Evolutionary conservation across 1,139 yeast species (phyloP), one percentile per base, ranked within the genome.

Genomic region (Hansenula lynferdii): DNA sequence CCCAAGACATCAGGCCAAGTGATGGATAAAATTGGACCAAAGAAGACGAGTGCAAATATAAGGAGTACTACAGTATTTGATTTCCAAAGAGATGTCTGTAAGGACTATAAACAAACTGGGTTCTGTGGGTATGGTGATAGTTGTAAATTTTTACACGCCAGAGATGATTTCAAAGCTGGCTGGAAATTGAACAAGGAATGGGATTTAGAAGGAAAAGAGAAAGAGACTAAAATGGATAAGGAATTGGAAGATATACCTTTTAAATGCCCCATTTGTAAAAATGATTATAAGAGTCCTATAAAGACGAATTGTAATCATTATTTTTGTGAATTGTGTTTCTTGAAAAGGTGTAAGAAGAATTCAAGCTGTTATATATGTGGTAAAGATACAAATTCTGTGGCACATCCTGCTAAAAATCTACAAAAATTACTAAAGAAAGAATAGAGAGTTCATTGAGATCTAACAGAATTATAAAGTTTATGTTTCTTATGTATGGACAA

Each of bases 91-190:
- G 97, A 92, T 56, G 83, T 94, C 4, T 94, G 98, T 57, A 94
- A 92, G 54, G 97, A 94, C 59, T 94, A 76, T 60, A 75, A 80
- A 43, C 87, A 84, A 50, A 90, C 95, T 0, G 98, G 98, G 0
- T 90, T 80, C 56, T 94, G 98, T 69, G 97, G 97, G 6, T 94
- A 83, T 57, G 99, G 99, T 8, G 98, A 94, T 54, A 83, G 95
- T n/a, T 94, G 99, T 65, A 94, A 92, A 64, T 94, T 94, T 59
- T 61, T 92, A 23, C 98, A 94, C 57, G 76, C 85, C 11, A 65
- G 98, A 57, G 96, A 86, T 48, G 96, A 89, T 57, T 85, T 84
- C 61, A 78, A 75, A 45, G 81, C 81, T 29, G 85, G 82, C 18
- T 80, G 82, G 75, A 80, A 84, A 42, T 60, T 80, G 1, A 75